Percentiles rank a stretch among this genome's conserved stretches.
Conservation (phyloP, 805 yeast species). For the Millerago galiae region DNA sequence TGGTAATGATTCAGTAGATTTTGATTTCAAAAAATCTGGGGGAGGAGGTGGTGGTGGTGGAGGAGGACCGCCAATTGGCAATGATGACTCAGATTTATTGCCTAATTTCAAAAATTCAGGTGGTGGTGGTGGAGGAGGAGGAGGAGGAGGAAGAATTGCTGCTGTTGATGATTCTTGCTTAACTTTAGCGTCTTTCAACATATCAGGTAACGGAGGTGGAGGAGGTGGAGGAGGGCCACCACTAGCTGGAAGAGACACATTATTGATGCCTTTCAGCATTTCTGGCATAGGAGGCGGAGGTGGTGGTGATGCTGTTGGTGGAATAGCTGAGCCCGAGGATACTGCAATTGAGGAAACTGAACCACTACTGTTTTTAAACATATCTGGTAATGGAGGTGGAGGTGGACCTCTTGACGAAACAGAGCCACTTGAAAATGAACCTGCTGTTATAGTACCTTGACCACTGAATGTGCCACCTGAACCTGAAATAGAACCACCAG, state of each 20-base stretch:
- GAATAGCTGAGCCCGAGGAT: no score
- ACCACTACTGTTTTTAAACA: constrained; percentile 5
- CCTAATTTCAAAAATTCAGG: not conserved
- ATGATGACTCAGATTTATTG: constrained; percentile 1
- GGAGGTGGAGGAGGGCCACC: constrained; percentile 5
- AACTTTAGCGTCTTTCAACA: not conserved
- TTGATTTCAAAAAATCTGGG: constrained; percentile 1
- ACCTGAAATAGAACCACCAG: no score
- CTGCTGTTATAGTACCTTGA: no score
- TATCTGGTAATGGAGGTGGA: constrained; percentile 11
- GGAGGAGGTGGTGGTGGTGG: constrained; percentile 6
- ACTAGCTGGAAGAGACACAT: not conserved
- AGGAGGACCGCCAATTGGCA: constrained; percentile 3
- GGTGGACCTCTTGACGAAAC: constrained; percentile 10
- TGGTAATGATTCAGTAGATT: constrained; percentile 8
- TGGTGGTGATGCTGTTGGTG: constrained; percentile 10
- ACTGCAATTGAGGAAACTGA: constrained; percentile 1
- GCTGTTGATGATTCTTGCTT: no score
- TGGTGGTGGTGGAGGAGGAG: constrained; percentile 2
- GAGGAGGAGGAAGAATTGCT: not conserved
- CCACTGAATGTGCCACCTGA: no score
- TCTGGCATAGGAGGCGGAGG: constrained; percentile 24
- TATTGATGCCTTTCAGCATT: not conserved
- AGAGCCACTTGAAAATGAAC: no score
- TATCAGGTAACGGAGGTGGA: not conserved